Base-by-base conservation (phyloP, 805 yeast species). In the Lipomyces lipofer region DNA sequence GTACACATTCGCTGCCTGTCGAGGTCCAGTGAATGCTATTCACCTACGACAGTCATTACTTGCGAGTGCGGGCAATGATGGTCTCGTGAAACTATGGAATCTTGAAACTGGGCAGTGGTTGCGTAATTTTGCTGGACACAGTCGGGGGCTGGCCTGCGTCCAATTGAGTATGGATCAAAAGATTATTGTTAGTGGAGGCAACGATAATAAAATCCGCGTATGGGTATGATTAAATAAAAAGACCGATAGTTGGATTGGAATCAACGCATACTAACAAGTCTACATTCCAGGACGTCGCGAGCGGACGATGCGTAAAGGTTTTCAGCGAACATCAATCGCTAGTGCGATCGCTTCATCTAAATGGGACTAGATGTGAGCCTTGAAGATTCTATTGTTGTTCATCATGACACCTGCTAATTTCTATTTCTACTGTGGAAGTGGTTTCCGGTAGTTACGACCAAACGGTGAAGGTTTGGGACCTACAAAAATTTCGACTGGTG, bases 51-150 rank as follows among this genome's bases (percentile, higher is more conserved):
- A 61, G 8, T 52, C 65, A 25, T 25, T 57, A 29, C 51, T 72
- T 19, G 69, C 66, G 24, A 64, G 67, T 17, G 75, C 71, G 2
- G 74, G 75, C 3, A 88, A 89, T 64, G 97, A 91, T 70, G 78
- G 85, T 22, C 82, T 92, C 0, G 82, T 89, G 32, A 88, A 86
- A 62, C 79, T 89, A 22, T 91, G 97, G 97, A 84, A 84, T 66
- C 75, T 85, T 12, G 78, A 76, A 36, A 80, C 88, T 1, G 94
- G 95, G 0, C 78, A 79, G 59, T 73, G 86, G 50, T 58, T 88
- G 4, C 74, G 85, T 64, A 82, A 90, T 17, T 74, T 89, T 39
- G 72, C 76, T 15, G 96, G 96, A 3, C 97, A 91, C 69, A 77
- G 82, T 2, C 83, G 88, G 61, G 97, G 96, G 15, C 86, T 92